These are phyloP conservation scores for Quercus variabilis DNA, from an alignment of 306 rosid species.

Conservation along the genomic window DNA sequence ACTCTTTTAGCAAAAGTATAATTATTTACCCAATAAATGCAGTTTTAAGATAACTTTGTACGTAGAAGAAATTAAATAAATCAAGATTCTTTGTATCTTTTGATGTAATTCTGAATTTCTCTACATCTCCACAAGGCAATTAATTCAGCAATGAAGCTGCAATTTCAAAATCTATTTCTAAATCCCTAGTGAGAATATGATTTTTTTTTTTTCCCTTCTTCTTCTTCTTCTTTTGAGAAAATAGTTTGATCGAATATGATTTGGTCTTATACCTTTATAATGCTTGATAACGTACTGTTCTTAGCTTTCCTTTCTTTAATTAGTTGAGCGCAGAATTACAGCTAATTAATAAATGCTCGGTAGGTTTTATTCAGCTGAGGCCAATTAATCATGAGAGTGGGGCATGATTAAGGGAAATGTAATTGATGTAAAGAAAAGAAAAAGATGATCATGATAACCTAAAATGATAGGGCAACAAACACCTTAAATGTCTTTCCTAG, in stretches of 20 bases:
- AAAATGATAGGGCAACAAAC: background rate
- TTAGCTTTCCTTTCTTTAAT: constrained; percentile 28
- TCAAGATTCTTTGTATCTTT: no score
- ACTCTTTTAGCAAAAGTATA: background rate
- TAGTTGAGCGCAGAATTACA: constrained; percentile 38
- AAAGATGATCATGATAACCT: background rate
- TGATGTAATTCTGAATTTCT: no score
- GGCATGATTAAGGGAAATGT: constrained; percentile 16
- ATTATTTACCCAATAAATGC: background rate
- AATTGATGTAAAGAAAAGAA: background rate
- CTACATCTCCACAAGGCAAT: background rate
- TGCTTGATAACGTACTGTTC: background rate
- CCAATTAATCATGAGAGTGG: constrained; percentile 49
- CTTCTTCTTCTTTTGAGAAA: no score
- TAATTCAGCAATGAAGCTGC: background rate
- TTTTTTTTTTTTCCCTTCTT: no score
- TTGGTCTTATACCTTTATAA: constrained; percentile 8
- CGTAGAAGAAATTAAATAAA: no score
- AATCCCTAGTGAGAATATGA: no score
- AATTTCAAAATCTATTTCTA: background rate
- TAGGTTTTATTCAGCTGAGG: constrained; percentile 36
- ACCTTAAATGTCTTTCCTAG: background rate
- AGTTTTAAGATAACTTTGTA: background rate
- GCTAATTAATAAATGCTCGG: constrained; percentile 31
- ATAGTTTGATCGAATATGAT: constrained; percentile 7